phyloP scores from a whole-genome alignment of 2,329 filamentous ascomycete species.

The Talaromyces sp. region DNA sequence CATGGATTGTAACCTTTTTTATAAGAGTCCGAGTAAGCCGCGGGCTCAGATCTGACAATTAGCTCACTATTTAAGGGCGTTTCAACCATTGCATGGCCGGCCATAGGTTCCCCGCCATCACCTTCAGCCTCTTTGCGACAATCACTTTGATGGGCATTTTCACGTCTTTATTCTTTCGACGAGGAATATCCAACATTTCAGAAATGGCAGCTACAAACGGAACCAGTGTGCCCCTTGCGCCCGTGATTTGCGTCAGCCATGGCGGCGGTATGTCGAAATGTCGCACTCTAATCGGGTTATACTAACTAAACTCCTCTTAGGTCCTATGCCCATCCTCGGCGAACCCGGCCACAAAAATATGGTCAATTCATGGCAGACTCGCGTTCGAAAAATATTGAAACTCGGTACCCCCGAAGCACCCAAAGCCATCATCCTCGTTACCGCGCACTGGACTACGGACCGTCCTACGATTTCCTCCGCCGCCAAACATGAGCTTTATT shows the following conservation, averaged over 20 bases:
- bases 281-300: not conserved
- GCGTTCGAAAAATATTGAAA: slow-evolving; percentile 12
- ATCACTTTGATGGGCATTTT: slow-evolving; percentile 9
- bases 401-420: slow-evolving; percentile 11
- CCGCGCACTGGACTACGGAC: slow-evolving; percentile 18
- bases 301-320: not conserved
- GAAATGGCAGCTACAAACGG: slow-evolving; percentile 3
- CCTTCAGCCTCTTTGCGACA: not conserved
- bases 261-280: slow-evolving; percentile 12
- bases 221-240: not conserved
- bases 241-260: slow-evolving; percentile 14
- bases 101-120: not conserved
- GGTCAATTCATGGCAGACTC: slow-evolving; percentile 17
- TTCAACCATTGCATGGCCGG: slow-evolving; percentile 8
- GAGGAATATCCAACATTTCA: not conserved
- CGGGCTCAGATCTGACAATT: not conserved
- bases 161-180: slow-evolving; percentile 6
- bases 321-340: slow-evolving; percentile 16
- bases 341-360: slow-evolving; percentile 14
- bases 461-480: slow-evolving; percentile 16
- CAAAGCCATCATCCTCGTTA: slow-evolving; percentile 18
- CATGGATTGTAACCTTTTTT: not conserved
- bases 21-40: not conserved
- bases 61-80: not conserved
- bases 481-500: slow-evolving; percentile 15